Percentiles rank a stretch among this genome's conserved stretches.
phyloP scores from a whole-genome alignment of 2,329 filamentous ascomycete genomes.

The Blastomyces parvus region DNA sequence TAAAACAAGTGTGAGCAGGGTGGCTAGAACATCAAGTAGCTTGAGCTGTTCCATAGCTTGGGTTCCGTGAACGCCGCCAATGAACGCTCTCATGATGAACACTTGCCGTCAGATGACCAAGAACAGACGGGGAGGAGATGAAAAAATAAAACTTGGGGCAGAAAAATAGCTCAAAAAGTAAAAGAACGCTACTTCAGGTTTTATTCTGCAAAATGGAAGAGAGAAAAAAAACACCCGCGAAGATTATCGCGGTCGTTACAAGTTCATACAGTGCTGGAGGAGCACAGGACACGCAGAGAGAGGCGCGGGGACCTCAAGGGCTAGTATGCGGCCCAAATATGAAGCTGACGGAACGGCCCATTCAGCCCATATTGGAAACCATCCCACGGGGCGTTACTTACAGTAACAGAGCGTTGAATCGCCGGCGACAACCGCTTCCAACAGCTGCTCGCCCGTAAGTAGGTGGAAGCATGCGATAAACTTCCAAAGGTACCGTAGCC shows the following conservation, averaged over 20 bases:
- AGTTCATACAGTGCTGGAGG: background rate
- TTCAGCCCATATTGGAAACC: constrained; percentile 1
- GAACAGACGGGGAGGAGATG: background rate
- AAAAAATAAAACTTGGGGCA: background rate
- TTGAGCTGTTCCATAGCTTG: background rate
- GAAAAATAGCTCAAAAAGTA: background rate
- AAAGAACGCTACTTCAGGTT: background rate
- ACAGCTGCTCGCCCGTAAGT: background rate
- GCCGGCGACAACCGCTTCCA: constrained; percentile 3
- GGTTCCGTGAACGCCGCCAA: background rate
- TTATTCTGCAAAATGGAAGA: background rate
- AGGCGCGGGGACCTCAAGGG: background rate
- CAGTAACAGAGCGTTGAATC: constrained; percentile 3
- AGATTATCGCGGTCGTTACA: background rate
- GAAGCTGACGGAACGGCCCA: background rate
- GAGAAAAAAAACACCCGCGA: background rate
- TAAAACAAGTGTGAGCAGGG: background rate
- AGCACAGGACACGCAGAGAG: background rate
- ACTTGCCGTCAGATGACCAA: background rate
- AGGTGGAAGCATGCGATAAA: background rate
- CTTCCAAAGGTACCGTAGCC: background rate
- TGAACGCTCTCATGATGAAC: background rate
- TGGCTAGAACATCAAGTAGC: background rate
- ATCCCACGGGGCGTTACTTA: background rate
- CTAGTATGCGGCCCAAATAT: background rate